Percentiles rank a stretch among this genome's conserved stretches.
Evolutionary conservation across 108 stramenopile genomes (phyloP).

Genomic region (Pseudonitzschia delicatissima): DNA sequence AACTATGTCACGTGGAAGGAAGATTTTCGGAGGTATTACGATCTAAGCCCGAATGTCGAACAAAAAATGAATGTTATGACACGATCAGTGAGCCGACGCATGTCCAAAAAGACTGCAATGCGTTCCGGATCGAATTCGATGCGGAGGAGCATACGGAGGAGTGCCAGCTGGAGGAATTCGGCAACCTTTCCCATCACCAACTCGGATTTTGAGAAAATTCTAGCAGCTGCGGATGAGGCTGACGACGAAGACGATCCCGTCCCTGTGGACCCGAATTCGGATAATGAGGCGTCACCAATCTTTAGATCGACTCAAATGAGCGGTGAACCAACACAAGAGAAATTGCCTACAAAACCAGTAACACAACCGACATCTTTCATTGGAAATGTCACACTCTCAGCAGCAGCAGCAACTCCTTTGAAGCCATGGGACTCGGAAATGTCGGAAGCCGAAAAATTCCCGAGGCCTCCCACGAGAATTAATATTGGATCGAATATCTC

Average conservation of each 20-base stretch:
- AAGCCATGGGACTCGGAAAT: no score
- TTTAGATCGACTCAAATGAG: neutral
- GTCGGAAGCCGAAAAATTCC: neutral
- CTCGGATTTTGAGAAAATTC: conserved; percentile 8
- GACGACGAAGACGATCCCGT: neutral
- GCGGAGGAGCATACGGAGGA: neutral
- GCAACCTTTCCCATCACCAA: no score
- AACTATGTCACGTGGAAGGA: conserved; percentile 36
- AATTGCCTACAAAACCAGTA: neutral
- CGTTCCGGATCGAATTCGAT: neutral
- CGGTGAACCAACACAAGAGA: neutral
- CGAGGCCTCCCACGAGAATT: neutral
- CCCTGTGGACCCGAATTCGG: neutral
- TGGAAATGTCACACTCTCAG: no score
- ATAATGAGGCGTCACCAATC: neutral
- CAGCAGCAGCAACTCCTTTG: neutral
- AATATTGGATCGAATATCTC: conserved; percentile 4
- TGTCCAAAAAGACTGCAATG: conserved; percentile 7
- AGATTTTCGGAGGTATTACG: conserved; percentile 33
- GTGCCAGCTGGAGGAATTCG: no score
- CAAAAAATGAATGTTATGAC: conserved; percentile 8
- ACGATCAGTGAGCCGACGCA: conserved; percentile 10
- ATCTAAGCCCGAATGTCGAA: conserved; percentile 7
- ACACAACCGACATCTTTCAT: neutral
- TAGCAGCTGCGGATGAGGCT: neutral